Conservation (phyloP, 352 stramenopile genomes). For the Globisporangium nunn region DNA sequence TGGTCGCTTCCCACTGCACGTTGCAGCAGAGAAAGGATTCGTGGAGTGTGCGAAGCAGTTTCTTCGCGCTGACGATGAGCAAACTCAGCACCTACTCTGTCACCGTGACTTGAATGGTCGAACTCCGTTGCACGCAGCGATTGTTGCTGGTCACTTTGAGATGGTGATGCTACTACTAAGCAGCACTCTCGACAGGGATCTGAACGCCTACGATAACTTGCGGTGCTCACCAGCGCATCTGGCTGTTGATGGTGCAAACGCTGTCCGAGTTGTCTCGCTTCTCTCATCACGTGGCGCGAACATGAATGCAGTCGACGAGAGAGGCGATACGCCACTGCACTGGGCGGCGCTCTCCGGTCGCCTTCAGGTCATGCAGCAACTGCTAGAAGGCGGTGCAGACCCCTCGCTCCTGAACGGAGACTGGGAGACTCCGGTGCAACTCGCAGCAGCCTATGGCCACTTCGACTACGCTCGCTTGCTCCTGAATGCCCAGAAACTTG, state of each 20-base stretch:
- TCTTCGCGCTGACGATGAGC: conserved; percentile 10
- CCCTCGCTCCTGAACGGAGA: conserved; percentile 44
- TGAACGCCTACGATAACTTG: conserved; percentile 25
- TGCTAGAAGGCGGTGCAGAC: conserved; percentile 43
- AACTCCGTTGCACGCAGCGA: conserved; percentile 33
- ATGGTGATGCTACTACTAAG: conserved; percentile 27
- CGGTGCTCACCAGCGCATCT: conserved; percentile 33
- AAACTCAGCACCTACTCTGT: conserved; percentile 17
- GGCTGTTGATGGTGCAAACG: conserved; percentile 21
- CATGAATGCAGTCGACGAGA: conserved; percentile 43
- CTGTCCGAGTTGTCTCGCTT: conserved; percentile 14
- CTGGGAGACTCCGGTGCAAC: conserved; percentile 42
- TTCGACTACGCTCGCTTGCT: conserved; percentile 41
- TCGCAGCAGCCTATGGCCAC: conserved; percentile 37
- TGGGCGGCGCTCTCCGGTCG: conserved; percentile 53
- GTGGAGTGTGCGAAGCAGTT: conserved; percentile 47
- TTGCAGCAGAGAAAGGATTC: conserved; percentile 32
- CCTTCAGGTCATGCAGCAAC: conserved; percentile 20
- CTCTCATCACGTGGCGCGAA: conserved; percentile 27
- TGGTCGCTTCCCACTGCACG: conserved; percentile 38
- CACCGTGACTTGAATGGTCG: conserved; percentile 22
- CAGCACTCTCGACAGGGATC: conserved; percentile 6
- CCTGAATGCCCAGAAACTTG: conserved; percentile 16
- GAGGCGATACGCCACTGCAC: conserved; percentile 65
- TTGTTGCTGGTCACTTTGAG: conserved; percentile 24